Percentiles rank a stretch among this genome's conserved stretches.
Conservation (phyloP, 2,329 filamentous ascomycete genomes). For the Pseudogymnoascus destructans region DNA sequence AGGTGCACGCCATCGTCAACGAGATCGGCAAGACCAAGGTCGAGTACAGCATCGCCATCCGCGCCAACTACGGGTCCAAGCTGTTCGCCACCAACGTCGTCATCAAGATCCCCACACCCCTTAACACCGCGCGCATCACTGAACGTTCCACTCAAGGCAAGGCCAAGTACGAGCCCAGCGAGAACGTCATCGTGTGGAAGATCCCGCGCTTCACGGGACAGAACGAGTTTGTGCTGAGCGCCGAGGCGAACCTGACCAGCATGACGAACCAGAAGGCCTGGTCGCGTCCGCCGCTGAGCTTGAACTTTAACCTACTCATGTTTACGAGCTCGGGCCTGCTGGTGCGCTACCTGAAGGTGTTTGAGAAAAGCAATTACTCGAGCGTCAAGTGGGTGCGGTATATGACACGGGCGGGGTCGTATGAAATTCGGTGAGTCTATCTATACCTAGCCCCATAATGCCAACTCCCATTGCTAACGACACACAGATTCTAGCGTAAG, state of each 20-base stretch:
- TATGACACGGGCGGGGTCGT: slow-evolving; percentile 95
- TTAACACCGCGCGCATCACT: slow-evolving; percentile 90
- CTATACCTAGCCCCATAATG: background rate
- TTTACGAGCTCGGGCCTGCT: slow-evolving; percentile 90
- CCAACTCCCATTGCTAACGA: background rate
- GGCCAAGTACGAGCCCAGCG: slow-evolving; percentile 94
- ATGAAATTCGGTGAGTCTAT: slow-evolving; percentile 67
- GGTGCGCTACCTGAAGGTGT: slow-evolving; percentile 93
- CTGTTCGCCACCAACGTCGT: slow-evolving; percentile 95
- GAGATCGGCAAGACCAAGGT: slow-evolving; percentile 95
- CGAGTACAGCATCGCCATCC: slow-evolving; percentile 95
- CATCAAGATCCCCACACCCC: slow-evolving; percentile 83
- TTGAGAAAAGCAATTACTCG: slow-evolving; percentile 98
- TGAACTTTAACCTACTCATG: slow-evolving; percentile 93
- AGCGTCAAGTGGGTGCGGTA: slow-evolving; percentile 99
- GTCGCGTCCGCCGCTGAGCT: slow-evolving; percentile 81
- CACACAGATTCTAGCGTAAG: background rate
- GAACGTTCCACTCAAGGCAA: slow-evolving; percentile 92
- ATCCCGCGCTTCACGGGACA: slow-evolving; percentile 98
- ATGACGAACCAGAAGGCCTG: slow-evolving; percentile 98
- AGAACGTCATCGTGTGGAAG: slow-evolving; percentile 99
- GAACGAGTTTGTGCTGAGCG: slow-evolving; percentile 87
- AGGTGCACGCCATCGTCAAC: slow-evolving; percentile 96
- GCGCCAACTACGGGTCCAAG: slow-evolving; percentile 92
- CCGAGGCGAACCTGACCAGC: slow-evolving; percentile 81